Base-by-base conservation (phyloP, 139 green algal species). In the Chlorella sp. region DNA sequence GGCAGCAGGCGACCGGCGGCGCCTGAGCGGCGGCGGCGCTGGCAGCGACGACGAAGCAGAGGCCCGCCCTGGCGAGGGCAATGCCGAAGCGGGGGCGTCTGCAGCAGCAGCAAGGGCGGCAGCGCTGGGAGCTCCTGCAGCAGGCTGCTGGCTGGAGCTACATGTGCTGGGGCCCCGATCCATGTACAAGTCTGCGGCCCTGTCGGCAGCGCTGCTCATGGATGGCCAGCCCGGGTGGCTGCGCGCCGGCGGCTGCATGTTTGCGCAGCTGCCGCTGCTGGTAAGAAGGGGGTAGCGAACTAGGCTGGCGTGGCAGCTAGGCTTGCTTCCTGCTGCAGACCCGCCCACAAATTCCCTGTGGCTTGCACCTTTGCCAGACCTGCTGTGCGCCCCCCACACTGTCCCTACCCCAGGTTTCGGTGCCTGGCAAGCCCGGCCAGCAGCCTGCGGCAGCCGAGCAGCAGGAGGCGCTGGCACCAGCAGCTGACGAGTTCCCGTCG, bases 101-200 rank as follows among this genome's bases (percentile, higher is more conserved):
- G 58, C 30, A 22, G 77, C 77, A 9, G 58, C 77, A 11, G 58
- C 38, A 6, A 43, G 30, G 26, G 28, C 40, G 4, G 38, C 40
- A 16, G 38, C 30, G 26, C 20, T 56, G 24, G 77, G 77, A 3
- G 17, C 58, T 41, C 77, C 77, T 4, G 77, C 77, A 11, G 38
- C 76, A 4, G 77, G 77, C 77, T 83, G 77, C 60, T 73, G 77
- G 60, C 40, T 83, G 58, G 77, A 83, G 60, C 9, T 83, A 6
- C 77, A 83, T 44, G 40, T 83, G 30, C 60, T 83, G 41, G 77
- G 77, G 0, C 58, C 28, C 22, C 58, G 77, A 4, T 56, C 77
- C 41, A 69, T 73, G 60, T 83, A 43, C 38, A 58, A 60, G 16
- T 62, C 77, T 3, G 54, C 60, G 0, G 77, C 77, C 4, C 77